A percentile compares a stretch with the other conserved stretches of the same genome.
phyloP scores from a whole-genome alignment of 805 yeast genomes.

The Yarrowia sp. region DNA sequence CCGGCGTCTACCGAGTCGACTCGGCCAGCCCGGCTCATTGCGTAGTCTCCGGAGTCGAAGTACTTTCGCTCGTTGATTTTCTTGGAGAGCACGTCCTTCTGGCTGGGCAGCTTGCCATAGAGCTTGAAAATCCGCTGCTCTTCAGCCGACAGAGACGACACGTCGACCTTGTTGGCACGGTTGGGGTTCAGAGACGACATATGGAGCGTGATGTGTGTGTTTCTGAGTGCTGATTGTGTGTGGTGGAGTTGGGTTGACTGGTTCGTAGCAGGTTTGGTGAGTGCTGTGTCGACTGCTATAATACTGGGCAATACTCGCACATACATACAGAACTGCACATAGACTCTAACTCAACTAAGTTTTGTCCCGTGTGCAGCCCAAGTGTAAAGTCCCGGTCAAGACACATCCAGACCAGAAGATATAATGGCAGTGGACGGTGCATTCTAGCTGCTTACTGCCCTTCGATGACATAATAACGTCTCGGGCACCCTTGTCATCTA shows the following conservation, averaged over 20 bases:
- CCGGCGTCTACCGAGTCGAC: constrained; percentile 37
- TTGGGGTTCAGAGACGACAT: constrained; percentile 26
- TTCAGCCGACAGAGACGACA: constrained; percentile 45
- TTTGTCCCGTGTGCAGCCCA: constrained; percentile 22
- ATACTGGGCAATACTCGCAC: background rate
- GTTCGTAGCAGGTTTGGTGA: constrained; percentile 2
- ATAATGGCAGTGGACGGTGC: background rate
- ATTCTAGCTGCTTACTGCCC: background rate
- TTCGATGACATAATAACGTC: background rate
- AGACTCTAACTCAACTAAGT: constrained; percentile 11
- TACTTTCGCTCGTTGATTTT: constrained; percentile 80
- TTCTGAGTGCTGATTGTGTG: background rate
- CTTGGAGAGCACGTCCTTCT: constrained; percentile 67
- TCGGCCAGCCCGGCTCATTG: constrained; percentile 52
- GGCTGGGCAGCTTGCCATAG: constrained; percentile 84
- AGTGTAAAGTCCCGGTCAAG: background rate
- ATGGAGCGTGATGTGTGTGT: background rate
- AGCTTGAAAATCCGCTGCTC: constrained; percentile 72
- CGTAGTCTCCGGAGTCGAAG: constrained; percentile 93
- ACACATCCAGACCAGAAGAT: background rate
- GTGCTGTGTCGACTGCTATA: constrained; percentile 5
- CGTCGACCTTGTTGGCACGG: constrained; percentile 24
- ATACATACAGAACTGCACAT: constrained; percentile 4
- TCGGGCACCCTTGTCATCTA: background rate
- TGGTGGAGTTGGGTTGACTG: background rate